Percentiles rank a stretch among this genome's conserved stretches.
These are phyloP conservation scores for Coniochaeta ligniaria DNA, from an alignment of 2,329 filamentous ascomycete species.

Conservation along the genomic window DNA sequence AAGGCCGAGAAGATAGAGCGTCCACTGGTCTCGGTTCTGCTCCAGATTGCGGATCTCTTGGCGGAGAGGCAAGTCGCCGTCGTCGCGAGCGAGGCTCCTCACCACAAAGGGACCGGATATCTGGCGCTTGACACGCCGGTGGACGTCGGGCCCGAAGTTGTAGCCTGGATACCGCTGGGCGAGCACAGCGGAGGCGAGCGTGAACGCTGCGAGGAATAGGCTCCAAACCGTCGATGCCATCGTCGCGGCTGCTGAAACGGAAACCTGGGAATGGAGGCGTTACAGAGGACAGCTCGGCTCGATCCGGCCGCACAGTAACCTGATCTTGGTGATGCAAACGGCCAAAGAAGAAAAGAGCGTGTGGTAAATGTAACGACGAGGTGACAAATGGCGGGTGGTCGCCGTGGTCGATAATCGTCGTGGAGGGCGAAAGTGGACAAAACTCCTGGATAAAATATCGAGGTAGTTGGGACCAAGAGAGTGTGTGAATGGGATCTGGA, in stretches of 20 bases:
- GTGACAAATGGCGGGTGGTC: background rate
- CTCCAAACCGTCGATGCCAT: background rate
- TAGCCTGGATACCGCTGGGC: background rate
- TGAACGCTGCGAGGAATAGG: background rate
- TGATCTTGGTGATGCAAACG: background rate
- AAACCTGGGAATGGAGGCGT: background rate
- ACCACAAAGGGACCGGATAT: slow-evolving; percentile 25
- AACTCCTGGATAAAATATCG: background rate
- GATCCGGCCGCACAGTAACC: background rate
- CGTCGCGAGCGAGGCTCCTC: slow-evolving; percentile 31
- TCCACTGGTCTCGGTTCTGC: slow-evolving; percentile 60
- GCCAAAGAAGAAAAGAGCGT: background rate
- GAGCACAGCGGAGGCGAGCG: background rate
- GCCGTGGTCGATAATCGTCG: background rate
- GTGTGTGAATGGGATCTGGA: background rate
- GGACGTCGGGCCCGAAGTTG: slow-evolving; percentile 42
- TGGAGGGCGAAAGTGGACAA: background rate
- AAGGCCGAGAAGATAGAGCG: slow-evolving; percentile 69
- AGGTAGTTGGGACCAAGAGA: background rate
- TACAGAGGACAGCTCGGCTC: background rate
- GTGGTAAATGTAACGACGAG: background rate
- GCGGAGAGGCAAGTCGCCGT: slow-evolving; percentile 35
- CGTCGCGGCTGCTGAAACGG: background rate
- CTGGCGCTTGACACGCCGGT: slow-evolving; percentile 31
- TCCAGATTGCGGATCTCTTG: slow-evolving; percentile 63